phyloP scores from a whole-genome alignment of 768 basidiomycete species.

The Scleroderma bovista region DNA sequence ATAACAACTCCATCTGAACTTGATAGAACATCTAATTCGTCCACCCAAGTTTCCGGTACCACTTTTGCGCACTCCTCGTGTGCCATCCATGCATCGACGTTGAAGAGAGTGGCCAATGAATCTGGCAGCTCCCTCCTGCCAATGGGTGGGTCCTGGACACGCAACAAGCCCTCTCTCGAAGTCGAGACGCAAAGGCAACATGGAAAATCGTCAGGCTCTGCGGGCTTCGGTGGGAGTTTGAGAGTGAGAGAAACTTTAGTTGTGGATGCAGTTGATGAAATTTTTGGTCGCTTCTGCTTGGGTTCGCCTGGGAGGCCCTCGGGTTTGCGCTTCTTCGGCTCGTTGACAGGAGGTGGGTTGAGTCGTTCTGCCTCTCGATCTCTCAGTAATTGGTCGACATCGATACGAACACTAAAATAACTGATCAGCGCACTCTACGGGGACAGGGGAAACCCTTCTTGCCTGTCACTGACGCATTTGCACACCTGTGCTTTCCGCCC shows the following conservation, averaged over 20 bases:
- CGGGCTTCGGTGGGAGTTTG: slow-evolving; percentile 60
- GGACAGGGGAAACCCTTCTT: slow-evolving; percentile 4
- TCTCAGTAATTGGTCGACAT: slow-evolving; percentile 79
- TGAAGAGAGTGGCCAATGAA: slow-evolving; percentile 15
- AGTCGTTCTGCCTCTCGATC: slow-evolving; percentile 53
- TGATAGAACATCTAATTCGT: slow-evolving; percentile 39
- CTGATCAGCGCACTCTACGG: slow-evolving; percentile 8
- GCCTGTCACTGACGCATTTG: slow-evolving; percentile 73
- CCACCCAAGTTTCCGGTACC: slow-evolving; percentile 91
- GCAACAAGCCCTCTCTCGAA: slow-evolving; percentile 49
- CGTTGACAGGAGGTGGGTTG: slow-evolving; percentile 2
- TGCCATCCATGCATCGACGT: slow-evolving; percentile 55
- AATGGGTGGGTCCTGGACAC: slow-evolving; percentile 62
- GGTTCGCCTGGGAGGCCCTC: slow-evolving; percentile 22
- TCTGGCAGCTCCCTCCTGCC: slow-evolving; percentile 49
- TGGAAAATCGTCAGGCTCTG: slow-evolving; percentile 51
- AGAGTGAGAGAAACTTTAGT: slow-evolving; percentile 53
- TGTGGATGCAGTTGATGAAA: slow-evolving; percentile 6
- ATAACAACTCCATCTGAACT: slow-evolving; percentile 23
- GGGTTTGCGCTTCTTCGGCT: slow-evolving; percentile 35
- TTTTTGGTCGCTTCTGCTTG: slow-evolving; percentile 25
- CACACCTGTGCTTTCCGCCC: slow-evolving; percentile 78
- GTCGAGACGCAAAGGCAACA: slow-evolving; percentile 65
- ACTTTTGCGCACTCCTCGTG: slow-evolving; percentile 77
- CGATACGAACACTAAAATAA: slow-evolving; percentile 74